Percentiles rank a stretch among this genome's conserved stretches.
Conservation (phyloP, 2,329 filamentous ascomycete genomes). For the Arachnopeziza araneosa region DNA sequence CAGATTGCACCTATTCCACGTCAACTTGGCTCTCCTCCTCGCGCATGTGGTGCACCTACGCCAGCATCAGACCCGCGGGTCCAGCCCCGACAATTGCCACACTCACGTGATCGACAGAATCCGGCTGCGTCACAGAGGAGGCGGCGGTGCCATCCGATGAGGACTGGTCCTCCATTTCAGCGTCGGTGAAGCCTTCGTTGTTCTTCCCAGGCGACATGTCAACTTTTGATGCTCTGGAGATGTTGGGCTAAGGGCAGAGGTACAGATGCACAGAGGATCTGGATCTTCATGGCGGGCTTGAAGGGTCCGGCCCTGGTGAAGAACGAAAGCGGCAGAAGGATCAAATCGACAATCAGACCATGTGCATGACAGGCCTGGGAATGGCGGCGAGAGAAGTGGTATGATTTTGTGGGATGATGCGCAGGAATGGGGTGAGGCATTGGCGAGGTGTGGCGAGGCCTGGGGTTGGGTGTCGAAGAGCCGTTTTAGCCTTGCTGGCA, state of each 20-base stretch:
- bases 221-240: neutral
- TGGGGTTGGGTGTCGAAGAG: neutral
- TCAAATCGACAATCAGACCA: neutral
- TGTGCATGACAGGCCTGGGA: neutral
- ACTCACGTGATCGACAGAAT: neutral
- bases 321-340: neutral
- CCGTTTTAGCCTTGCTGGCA: neutral
- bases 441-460: neutral
- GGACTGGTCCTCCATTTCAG: neutral
- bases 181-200: constrained; percentile 14
- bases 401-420: neutral
- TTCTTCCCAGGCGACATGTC: constrained; percentile 17
- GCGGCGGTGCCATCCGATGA: too few relatives aligned
- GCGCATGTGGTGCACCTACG: constrained; percentile 13
- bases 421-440: neutral
- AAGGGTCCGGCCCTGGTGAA: neutral
- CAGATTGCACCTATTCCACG: constrained; percentile 44
- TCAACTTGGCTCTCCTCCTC: neutral
- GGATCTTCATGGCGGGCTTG: neutral
- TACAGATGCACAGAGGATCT: neutral
- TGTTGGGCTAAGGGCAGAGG: neutral
- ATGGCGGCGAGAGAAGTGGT: neutral
- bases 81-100: neutral
- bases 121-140: too few relatives aligned
- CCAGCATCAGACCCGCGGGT: constrained; percentile 38